Percentiles rank a stretch among this genome's conserved stretches.
Evolutionary conservation across 2,329 filamentous ascomycete species (phyloP).

Genomic region (Teratosphaeriaceae sp.): DNA sequence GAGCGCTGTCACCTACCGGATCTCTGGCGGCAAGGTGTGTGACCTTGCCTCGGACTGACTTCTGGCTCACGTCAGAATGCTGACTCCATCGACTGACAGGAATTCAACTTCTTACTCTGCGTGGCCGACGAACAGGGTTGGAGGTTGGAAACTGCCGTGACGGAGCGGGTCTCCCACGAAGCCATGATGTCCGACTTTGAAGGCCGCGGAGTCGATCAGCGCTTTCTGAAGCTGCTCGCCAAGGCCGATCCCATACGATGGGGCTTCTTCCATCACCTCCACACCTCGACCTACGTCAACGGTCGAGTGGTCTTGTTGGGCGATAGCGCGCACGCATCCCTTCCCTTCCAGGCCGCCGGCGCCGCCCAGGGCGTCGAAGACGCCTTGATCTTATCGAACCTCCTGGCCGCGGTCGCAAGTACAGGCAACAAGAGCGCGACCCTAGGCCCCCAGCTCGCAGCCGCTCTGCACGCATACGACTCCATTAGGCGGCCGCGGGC

Average conservation of each 20-base stretch:
- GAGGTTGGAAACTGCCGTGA: neutral
- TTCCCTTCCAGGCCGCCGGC: constrained; percentile 1
- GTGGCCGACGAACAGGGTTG: neutral
- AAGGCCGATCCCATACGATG: neutral
- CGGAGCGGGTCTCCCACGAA: neutral
- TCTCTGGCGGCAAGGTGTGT: constrained; percentile 1
- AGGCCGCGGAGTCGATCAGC: neutral
- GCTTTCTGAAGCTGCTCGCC: neutral
- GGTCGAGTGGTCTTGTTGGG: neutral
- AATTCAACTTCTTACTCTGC: constrained; percentile 2
- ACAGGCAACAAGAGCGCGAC: neutral
- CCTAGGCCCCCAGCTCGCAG: neutral
- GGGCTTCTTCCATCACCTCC: constrained; percentile 2
- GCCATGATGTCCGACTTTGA: constrained; percentile 1
- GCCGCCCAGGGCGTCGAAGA: constrained; percentile 1
- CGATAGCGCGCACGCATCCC: constrained; percentile 1
- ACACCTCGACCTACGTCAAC: neutral
- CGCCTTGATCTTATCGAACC: neutral
- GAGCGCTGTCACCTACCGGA: constrained; percentile 1
- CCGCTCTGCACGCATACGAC: neutral
- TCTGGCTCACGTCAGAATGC: neutral
- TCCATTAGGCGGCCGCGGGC: neutral
- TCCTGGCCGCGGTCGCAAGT: neutral
- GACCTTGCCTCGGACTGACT: neutral
- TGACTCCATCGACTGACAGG: neutral